Percentiles rank a stretch among this genome's conserved stretches.
Evolutionary conservation across 2,329 filamentous ascomycete genomes (phyloP).

Genomic region (Alternaria sp.): DNA sequence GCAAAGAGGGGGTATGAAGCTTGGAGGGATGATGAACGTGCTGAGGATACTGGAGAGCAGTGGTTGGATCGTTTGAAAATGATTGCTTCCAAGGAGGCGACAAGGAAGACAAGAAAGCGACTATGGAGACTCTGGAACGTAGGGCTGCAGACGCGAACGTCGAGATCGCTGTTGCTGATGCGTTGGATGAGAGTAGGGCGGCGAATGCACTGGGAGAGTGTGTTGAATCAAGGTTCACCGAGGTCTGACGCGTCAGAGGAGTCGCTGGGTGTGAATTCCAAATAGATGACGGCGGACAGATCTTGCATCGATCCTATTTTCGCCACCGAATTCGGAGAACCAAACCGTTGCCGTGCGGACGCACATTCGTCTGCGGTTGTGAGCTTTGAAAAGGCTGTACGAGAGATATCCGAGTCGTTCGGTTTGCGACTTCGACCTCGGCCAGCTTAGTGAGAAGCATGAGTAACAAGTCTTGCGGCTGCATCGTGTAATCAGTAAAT

Average conservation of each 20-base stretch:
- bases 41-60: not conserved
- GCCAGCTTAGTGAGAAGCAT: not conserved
- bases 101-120: not conserved
- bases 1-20: not conserved
- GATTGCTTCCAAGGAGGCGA: not conserved
- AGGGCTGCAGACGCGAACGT: not conserved
- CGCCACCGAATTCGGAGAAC: not conserved
- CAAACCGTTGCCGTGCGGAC: not conserved
- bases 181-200: not conserved
- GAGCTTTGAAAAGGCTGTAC: no score
- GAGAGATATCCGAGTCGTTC: no score
- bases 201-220: not conserved
- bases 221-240: rapidly evolving
- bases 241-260: not conserved
- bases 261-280: not conserved
- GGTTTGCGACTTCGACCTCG: not conserved
- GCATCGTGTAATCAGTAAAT: not conserved
- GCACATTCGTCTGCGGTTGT: not conserved
- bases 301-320: not conserved
- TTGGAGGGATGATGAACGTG: not conserved
- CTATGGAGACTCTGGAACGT: not conserved
- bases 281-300: not conserved
- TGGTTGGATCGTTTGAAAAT: not conserved
- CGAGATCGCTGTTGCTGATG: not conserved
- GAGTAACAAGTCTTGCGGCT: not conserved